Evolutionary conservation across 2,329 filamentous ascomycete species (phyloP).

Genomic region (Phoma sp.): DNA sequence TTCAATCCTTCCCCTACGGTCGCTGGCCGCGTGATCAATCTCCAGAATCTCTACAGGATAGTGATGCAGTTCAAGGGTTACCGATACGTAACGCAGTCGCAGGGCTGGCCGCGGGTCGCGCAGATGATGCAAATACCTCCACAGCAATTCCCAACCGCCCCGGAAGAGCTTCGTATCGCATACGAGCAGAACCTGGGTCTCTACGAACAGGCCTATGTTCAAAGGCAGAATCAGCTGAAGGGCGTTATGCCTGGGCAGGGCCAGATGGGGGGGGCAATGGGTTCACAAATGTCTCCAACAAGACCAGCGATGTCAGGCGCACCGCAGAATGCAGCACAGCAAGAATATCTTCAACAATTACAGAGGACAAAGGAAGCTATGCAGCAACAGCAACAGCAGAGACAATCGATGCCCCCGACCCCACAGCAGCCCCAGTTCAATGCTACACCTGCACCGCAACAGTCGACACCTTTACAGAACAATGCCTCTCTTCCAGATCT

Average conservation of each 20-base stretch:
- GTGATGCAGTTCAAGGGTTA: slow-evolving; percentile 81
- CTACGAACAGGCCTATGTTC: slow-evolving; percentile 75
- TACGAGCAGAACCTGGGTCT: slow-evolving; percentile 78
- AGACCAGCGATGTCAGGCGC: slow-evolving; percentile 38
- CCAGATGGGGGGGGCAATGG: slow-evolving; percentile 35
- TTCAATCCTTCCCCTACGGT: slow-evolving; percentile 78
- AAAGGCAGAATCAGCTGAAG: slow-evolving; percentile 59
- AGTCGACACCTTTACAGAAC: slow-evolving; percentile 53
- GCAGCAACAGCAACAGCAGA: slow-evolving; percentile 40
- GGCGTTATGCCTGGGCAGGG: slow-evolving; percentile 34
- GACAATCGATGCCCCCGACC: slow-evolving; percentile 47
- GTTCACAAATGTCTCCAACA: slow-evolving; percentile 43
- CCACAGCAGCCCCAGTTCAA: slow-evolving; percentile 44
- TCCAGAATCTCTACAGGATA: slow-evolving; percentile 78
- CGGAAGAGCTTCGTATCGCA: slow-evolving; percentile 71
- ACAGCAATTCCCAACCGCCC: slow-evolving; percentile 64
- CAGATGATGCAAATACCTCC: slow-evolving; percentile 53
- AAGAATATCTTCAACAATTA: slow-evolving; percentile 53
- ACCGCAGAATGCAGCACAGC: slow-evolving; percentile 56
- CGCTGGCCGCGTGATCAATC: slow-evolving; percentile 73
- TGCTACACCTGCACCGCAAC: slow-evolving; percentile 38
- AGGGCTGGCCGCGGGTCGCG: slow-evolving; percentile 77
- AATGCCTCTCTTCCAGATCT: slow-evolving; percentile 55
- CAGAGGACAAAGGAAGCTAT: slow-evolving; percentile 49
- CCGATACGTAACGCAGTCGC: slow-evolving; percentile 71